Evolutionary conservation across 2,329 filamentous ascomycete genomes (phyloP).

Genomic region (Sphaerulina musiva): DNA sequence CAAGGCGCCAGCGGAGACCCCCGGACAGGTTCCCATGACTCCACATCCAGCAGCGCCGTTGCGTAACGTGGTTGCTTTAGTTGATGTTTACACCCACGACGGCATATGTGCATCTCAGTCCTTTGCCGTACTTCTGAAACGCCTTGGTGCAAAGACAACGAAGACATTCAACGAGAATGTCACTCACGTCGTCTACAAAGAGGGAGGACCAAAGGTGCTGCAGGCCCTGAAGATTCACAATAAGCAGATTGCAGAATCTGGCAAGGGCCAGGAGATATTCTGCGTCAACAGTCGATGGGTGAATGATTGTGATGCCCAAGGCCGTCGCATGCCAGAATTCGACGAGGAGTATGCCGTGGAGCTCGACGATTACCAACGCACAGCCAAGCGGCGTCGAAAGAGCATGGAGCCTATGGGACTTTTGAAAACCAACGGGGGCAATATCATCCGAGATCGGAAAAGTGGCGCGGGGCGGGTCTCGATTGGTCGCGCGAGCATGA

Average conservation of each 20-base stretch:
- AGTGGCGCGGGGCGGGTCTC: conserved; percentile 27
- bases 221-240: conserved; percentile 32
- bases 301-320: conserved; percentile 31
- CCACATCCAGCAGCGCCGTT: conserved; percentile 34
- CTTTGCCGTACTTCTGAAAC: conserved; percentile 32
- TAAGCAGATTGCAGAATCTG: conserved; percentile 24
- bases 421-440: conserved; percentile 29
- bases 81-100: conserved; percentile 35
- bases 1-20: conserved; percentile 26
- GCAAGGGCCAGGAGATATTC: conserved; percentile 26
- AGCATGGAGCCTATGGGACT: conserved; percentile 34
- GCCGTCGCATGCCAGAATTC: conserved; percentile 28
- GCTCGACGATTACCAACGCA: conserved; percentile 28
- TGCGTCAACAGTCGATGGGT: conserved; percentile 37
- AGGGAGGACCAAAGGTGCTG: conserved; percentile 33
- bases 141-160: conserved; percentile 33
- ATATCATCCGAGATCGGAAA: conserved; percentile 30
- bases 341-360: conserved; percentile 33
- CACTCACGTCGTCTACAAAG: conserved; percentile 36
- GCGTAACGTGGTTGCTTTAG: conserved; percentile 30
- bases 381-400: conserved; percentile 32
- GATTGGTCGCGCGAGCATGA: conserved; percentile 23
- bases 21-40: conserved; percentile 30
- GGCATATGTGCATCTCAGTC: conserved; percentile 33
- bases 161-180: conserved; percentile 34